Conservation (phyloP, 805 yeast genomes). For the Yamadazyma akitaensis region DNA sequence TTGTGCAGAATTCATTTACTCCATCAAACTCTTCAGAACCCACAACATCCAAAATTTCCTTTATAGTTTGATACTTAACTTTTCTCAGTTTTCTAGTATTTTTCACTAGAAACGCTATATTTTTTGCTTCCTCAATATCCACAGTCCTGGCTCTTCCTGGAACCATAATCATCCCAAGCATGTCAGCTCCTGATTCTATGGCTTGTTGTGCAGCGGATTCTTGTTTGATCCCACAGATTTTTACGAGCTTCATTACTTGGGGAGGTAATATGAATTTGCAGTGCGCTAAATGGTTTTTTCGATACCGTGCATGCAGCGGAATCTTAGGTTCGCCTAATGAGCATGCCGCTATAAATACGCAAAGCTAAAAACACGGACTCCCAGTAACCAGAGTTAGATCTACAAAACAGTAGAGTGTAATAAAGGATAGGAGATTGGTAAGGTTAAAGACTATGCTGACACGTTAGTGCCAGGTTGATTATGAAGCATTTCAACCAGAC, state of each 20-base stretch:
- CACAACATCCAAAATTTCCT: constrained; percentile 16
- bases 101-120: constrained; percentile 26
- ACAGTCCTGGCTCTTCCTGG: constrained; percentile 79
- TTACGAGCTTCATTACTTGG: constrained; percentile 45
- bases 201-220: constrained; percentile 70
- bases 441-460: too few relatives aligned
- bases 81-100: constrained; percentile 17
- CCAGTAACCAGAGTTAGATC: too few relatives aligned
- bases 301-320: background rate
- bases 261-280: constrained; percentile 1
- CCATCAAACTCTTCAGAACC: constrained; percentile 11
- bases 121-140: constrained; percentile 24
- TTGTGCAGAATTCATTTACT: constrained; percentile 29
- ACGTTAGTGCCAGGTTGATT: too few relatives aligned
- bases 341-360: too few relatives aligned
- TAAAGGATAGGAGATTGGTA: too few relatives aligned
- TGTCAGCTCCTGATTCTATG: constrained; percentile 64
- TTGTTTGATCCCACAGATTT: constrained; percentile 80
- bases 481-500: too few relatives aligned
- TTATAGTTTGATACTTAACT: constrained; percentile 18
- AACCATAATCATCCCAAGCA: constrained; percentile 83
- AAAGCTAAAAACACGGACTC: too few relatives aligned
- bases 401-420: too few relatives aligned
- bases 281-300: background rate
- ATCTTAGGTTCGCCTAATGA: background rate